These are phyloP conservation scores for Hygrocybe coccinea DNA, from an alignment of 768 basidiomycete genomes.

Conservation along the genomic window DNA sequence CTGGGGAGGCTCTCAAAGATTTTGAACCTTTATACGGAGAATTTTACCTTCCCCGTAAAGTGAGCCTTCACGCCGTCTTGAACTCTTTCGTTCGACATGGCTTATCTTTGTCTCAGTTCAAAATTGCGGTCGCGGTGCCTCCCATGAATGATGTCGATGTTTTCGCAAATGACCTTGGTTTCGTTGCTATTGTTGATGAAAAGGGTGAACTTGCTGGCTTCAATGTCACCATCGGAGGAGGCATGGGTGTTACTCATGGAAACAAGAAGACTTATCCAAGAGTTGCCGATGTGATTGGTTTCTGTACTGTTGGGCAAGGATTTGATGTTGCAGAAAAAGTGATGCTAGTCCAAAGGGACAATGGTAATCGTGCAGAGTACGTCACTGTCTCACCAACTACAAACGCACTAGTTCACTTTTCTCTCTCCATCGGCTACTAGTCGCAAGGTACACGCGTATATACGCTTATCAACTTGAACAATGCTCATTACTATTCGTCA, in stretches of 20 bases:
- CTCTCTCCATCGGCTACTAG: conserved; percentile 26
- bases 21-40: conserved; percentile 97
- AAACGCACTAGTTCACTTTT: conserved; percentile 3
- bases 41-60: conserved; percentile 94
- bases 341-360: conserved; percentile 90
- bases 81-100: background rate
- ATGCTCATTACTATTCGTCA: conserved; percentile 23
- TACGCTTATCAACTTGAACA: background rate
- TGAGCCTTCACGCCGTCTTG: conserved; percentile 27
- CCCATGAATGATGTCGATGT: conserved; percentile 96
- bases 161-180: conserved; percentile 93
- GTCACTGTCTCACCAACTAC: conserved; percentile 26
- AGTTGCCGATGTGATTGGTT: conserved; percentile 80
- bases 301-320: conserved; percentile 86
- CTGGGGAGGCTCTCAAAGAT: conserved; percentile 89
- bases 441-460: conserved; percentile 46
- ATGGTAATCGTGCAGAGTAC: conserved; percentile 92
- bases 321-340: conserved; percentile 85
- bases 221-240: conserved; percentile 91
- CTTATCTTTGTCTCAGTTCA: conserved; percentile 57
- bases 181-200: conserved; percentile 84
- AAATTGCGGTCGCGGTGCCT: conserved; percentile 93
- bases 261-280: conserved; percentile 99
- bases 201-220: conserved; percentile 81
- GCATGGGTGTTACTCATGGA: conserved; percentile 99